phyloP scores from a whole-genome alignment of 768 basidiomycete species.

The Pleurotus eryngii region DNA sequence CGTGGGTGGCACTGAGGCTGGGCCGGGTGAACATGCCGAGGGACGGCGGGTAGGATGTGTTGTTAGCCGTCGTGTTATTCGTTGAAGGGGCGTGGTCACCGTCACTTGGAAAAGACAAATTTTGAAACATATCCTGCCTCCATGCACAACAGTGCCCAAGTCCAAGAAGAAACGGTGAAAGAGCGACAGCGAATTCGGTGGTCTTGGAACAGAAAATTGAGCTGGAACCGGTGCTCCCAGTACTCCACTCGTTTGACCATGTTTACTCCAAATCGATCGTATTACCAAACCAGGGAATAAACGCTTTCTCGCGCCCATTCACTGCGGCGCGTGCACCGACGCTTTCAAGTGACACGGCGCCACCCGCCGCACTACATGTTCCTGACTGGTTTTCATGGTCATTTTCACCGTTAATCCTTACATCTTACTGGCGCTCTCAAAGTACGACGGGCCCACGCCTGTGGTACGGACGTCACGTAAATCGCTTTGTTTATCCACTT shows the following conservation, averaged over 20 bases:
- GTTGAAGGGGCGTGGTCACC: background rate
- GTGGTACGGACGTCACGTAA: no score
- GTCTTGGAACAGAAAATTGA: background rate
- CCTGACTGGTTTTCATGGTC: no score
- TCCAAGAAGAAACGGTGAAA: background rate
- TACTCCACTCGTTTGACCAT: conserved; percentile 7
- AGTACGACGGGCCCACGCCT: no score
- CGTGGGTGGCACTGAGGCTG: background rate
- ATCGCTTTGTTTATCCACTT: no score
- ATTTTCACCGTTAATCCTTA: no score
- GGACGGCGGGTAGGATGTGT: background rate
- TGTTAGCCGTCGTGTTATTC: background rate
- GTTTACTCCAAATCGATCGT: background rate
- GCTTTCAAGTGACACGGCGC: background rate
- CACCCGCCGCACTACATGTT: no score
- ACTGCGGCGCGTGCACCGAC: background rate
- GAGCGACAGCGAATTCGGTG: background rate
- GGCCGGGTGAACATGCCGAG: background rate
- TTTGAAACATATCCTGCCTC: background rate
- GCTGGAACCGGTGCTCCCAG: background rate
- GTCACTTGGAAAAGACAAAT: background rate
- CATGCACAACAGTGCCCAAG: background rate
- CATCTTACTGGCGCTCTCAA: no score
- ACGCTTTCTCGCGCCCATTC: background rate
- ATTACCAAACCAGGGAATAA: background rate